Evolutionary conservation across 2,329 filamentous ascomycete species (phyloP).

Genomic region (Chalaropsis ovoidea): DNA sequence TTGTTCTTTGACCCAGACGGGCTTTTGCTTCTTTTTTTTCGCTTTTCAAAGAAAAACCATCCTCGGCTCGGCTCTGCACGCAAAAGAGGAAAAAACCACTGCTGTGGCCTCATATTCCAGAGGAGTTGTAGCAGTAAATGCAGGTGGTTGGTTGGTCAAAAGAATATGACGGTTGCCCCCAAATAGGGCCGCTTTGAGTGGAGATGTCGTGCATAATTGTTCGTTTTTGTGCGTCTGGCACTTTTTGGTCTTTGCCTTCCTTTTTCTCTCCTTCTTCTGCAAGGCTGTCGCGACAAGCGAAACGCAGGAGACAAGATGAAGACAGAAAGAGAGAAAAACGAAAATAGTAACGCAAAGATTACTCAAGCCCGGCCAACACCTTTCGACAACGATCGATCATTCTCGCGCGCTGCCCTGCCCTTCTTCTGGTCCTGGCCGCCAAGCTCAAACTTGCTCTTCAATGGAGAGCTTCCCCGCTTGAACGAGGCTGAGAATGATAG

Average conservation of each 20-base stretch:
- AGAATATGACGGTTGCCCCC: conserved; percentile 12
- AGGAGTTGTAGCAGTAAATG: conserved; percentile 17
- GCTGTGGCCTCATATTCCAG: conserved; percentile 21
- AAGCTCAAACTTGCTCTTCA: conserved; percentile 18
- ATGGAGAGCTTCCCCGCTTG: conserved; percentile 18
- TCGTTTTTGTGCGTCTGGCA: conserved; percentile 18
- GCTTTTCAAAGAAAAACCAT: conserved; percentile 16
- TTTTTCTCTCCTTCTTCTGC: conserved; percentile 6
- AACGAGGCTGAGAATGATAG: not conserved
- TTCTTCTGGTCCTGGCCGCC: conserved; percentile 11
- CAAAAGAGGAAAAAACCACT: not conserved
- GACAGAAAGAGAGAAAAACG: not conserved
- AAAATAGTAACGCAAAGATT: not conserved
- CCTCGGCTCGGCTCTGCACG: too few species aligned
- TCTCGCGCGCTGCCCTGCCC: conserved; percentile 13
- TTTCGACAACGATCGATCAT: conserved; percentile 18
- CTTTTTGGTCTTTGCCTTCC: conserved; percentile 19
- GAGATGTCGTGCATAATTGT: conserved; percentile 17
- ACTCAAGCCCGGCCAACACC: conserved; percentile 15
- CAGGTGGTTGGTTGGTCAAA: conserved; percentile 18
- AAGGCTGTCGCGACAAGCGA: not conserved
- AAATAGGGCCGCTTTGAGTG: conserved; percentile 21
- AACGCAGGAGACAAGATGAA: not conserved
- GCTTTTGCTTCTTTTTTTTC: conserved; percentile 17
- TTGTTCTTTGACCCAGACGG: conserved; percentile 15